phyloP scores from a whole-genome alignment of 2,329 filamentous ascomycete genomes.

The Lasiodiplodia citricola region DNA sequence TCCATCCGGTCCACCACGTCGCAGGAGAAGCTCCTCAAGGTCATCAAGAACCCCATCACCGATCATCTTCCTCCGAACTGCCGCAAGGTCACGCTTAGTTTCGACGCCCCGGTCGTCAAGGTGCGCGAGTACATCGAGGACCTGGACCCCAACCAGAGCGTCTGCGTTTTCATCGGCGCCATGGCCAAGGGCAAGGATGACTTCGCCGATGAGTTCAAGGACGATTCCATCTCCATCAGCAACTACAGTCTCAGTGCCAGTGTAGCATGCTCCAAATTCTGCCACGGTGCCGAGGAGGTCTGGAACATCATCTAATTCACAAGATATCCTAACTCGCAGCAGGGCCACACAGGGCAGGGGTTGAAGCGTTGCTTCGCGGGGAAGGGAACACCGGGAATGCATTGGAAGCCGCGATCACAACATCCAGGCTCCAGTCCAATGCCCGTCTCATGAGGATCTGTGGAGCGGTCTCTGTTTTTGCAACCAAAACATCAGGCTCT shows the following conservation, averaged over 20 bases:
- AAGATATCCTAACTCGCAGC: background rate
- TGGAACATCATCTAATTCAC: slow-evolving; percentile 84
- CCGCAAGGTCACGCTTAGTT: slow-evolving; percentile 95
- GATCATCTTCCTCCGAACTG: slow-evolving; percentile 97
- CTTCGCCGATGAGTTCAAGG: slow-evolving; percentile 92
- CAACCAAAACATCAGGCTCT: slow-evolving; percentile 79
- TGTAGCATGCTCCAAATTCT: slow-evolving; percentile 99
- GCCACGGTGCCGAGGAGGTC: slow-evolving; percentile 94
- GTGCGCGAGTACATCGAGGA: slow-evolving; percentile 87
- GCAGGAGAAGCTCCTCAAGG: slow-evolving; percentile 94
- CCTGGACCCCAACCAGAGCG: slow-evolving; percentile 82
- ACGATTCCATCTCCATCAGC: slow-evolving; percentile 98
- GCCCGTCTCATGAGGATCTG: slow-evolving; percentile 62
- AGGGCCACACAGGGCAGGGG: background rate
- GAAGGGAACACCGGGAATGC: slow-evolving; percentile 29
- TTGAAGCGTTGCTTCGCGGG: slow-evolving; percentile 24
- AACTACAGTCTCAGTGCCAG: slow-evolving; percentile 97
- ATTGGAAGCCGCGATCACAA: slow-evolving; percentile 68
- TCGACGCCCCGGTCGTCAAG: slow-evolving; percentile 85
- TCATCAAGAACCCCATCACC: slow-evolving; percentile 97
- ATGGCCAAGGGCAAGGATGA: slow-evolving; percentile 98
- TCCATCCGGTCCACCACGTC: slow-evolving; percentile 97
- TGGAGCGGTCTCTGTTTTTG: slow-evolving; percentile 79
- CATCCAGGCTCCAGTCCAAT: slow-evolving; percentile 63
- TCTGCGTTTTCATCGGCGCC: slow-evolving; percentile 96